Base-by-base conservation (phyloP, 805 yeast species). In the Candida coleopterorum region DNA sequence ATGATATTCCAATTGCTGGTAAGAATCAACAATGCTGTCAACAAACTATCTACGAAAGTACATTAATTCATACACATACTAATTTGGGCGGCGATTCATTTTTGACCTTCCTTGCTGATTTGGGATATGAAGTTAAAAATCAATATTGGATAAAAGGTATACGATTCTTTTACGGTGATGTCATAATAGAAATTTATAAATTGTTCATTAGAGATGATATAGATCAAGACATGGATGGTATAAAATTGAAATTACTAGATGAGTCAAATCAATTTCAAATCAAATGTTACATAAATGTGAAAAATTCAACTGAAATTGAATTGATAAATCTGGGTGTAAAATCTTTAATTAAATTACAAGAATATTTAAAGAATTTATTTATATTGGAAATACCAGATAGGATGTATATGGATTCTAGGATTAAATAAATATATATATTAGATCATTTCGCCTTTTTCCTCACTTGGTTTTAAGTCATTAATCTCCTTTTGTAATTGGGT, bases 1-100 rank as follows among this genome's bases (percentile, higher is more conserved):
- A 76, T 4, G 94, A 85, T 56, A 80, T 85, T 9, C 93, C 93
- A 2, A 75, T 80, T 6, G 89, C 86, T 8, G 90, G 90, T 3
- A 59, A 70, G 74, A 49, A 72, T 74, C 55, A 80, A 73, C 37
- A 72, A 70, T 17, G 77, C 74, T 41, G 94, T 36, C 70, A 68
- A 3, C 71, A 87, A 53, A 74, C 85, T 12, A 70, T 85, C 9
- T 68, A 81, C 42, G 87, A 81, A 50, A 66, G 77, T 32, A 74
- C 79, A 1, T 51, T 76, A 9, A 69, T 65, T 3, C 70, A 71
- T 45, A 68, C 74, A 38, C 79, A 75, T 48, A 58, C 74, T 4
- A 35, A 15, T 6, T 18, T 21, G 11, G 32, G 28, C 3, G 17
- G 34, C 32, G 70, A 65, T 45, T 61, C 69, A 20, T 65, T 66